These are phyloP conservation scores for Fagopyrum homotropicum DNA, from an alignment of 148 eudicot genomes.

Conservation along the genomic window DNA sequence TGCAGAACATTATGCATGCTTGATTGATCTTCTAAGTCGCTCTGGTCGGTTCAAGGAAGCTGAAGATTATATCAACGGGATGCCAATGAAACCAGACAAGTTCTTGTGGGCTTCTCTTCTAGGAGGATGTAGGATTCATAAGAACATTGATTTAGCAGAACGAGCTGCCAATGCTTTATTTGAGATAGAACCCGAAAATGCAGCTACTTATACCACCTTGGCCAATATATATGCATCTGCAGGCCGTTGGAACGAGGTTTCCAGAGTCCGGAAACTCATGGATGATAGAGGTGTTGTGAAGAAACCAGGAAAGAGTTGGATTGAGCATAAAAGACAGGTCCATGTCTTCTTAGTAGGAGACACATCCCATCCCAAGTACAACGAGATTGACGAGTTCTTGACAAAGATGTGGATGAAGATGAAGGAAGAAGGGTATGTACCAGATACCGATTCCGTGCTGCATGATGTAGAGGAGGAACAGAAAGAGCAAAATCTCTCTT, in stretches of 20 bases:
- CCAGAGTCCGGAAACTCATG: conserved; percentile 31
- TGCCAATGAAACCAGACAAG: conserved; percentile 46
- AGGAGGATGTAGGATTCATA: conserved; percentile 43
- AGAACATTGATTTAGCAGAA: conserved; percentile 39
- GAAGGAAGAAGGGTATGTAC: conserved; percentile 58
- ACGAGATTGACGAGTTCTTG: conserved; percentile 32
- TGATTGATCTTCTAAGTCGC: conserved; percentile 37
- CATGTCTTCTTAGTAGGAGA: conserved; percentile 51
- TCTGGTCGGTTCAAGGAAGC: conserved; percentile 42
- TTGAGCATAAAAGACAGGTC: conserved; percentile 37
- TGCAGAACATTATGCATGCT: conserved; percentile 35
- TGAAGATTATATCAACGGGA: conserved; percentile 30
- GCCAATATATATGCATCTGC: conserved; percentile 37
- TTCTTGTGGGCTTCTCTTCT: conserved; percentile 43
- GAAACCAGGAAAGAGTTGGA: conserved; percentile 51
- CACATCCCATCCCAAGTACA: conserved; percentile 37
- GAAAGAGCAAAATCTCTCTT: conserved; percentile 50
- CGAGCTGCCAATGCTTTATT: conserved; percentile 33
- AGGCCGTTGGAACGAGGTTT: conserved; percentile 33
- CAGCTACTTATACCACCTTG: conserved; percentile 39
- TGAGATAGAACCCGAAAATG: conserved; percentile 35
- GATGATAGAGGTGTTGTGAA: conserved; percentile 44
- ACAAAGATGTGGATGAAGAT: conserved; percentile 36
- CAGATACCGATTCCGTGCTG: conserved; percentile 44
- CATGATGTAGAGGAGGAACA: conserved; percentile 66